Conservation (phyloP, 2,329 filamentous ascomycete species). For the Kalaharituber pfeilii region DNA sequence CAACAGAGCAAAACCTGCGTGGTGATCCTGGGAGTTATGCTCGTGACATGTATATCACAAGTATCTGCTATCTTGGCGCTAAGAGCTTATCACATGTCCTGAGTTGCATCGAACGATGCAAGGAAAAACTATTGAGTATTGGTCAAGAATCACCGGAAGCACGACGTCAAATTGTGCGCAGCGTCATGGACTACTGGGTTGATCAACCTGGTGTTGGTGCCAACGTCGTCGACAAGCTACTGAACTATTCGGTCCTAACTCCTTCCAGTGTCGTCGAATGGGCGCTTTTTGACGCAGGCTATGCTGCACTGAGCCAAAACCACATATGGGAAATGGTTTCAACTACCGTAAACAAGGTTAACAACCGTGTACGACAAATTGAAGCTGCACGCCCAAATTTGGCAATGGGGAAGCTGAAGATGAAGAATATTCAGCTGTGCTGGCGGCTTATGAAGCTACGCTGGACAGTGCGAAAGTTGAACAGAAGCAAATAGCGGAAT, state of each 20-base stretch:
- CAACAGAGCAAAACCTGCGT: constrained; percentile 32
- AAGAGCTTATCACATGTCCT: constrained; percentile 94
- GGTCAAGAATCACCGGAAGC: constrained; percentile 58
- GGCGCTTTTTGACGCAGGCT: constrained; percentile 57
- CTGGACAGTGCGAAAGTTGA: constrained; percentile 50
- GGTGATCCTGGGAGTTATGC: constrained; percentile 63
- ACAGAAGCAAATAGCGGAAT: constrained; percentile 61
- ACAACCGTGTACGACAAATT: constrained; percentile 67
- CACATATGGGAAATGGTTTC: constrained; percentile 82
- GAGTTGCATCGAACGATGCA: constrained; percentile 87
- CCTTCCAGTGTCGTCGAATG: constrained; percentile 76
- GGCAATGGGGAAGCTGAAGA: constrained; percentile 27
- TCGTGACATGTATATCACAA: constrained; percentile 84
- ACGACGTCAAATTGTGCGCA: constrained; percentile 71
- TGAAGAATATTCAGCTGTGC: constrained; percentile 32
- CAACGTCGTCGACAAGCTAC: constrained; percentile 84
- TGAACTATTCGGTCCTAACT: constrained; percentile 90
- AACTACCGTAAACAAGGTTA: constrained; percentile 79
- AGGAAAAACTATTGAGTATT: constrained; percentile 67
- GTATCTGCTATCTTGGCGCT: constrained; percentile 80
- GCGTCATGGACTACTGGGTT: constrained; percentile 83
- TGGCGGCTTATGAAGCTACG: constrained; percentile 46
- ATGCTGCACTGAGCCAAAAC: constrained; percentile 50
- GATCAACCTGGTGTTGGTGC: constrained; percentile 83
- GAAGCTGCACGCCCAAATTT: constrained; percentile 40